Conservation (phyloP, 2,329 filamentous ascomycete genomes). For the Aspergillus vadensis region DNA sequence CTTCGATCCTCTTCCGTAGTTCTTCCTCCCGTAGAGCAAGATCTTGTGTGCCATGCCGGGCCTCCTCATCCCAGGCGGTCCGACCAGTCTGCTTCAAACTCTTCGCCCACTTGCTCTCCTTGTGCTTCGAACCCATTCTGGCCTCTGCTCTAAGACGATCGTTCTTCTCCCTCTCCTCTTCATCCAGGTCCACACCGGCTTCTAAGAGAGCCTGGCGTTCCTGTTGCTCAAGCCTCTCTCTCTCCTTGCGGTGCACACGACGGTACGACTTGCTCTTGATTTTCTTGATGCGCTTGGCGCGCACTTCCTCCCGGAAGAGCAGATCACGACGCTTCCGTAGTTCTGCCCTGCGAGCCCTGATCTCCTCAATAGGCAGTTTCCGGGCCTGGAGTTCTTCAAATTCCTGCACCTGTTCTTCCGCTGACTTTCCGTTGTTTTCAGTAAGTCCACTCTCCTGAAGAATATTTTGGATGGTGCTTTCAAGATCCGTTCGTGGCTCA, state of each 20-base stretch:
- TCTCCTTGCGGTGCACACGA: conserved; percentile 82
- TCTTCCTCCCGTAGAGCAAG: conserved; percentile 83
- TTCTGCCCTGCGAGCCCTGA: conserved; percentile 71
- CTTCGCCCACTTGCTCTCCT: conserved; percentile 92
- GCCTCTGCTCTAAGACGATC: conserved; percentile 80
- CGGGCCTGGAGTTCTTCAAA: conserved; percentile 71
- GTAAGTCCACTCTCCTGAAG: conserved; percentile 83
- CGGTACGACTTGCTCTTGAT: conserved; percentile 98
- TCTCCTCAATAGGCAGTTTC: conserved; percentile 70
- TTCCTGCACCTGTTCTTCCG: conserved; percentile 67
- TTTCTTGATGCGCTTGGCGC: conserved; percentile 92
- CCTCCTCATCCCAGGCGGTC: conserved; percentile 86
- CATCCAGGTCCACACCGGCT: conserved; percentile 61
- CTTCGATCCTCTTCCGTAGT: conserved; percentile 75
- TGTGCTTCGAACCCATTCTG: conserved; percentile 80
- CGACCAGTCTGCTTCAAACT: conserved; percentile 75
- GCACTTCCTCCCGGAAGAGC: conserved; percentile 83
- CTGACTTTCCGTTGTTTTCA: conserved; percentile 58
- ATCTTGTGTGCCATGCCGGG: conserved; percentile 73
- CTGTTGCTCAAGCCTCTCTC: conserved; percentile 59
- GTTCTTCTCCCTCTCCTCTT: conserved; percentile 64
- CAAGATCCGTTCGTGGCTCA: conserved; percentile 75
- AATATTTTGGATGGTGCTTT: conserved; percentile 82
- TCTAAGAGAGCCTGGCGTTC: conserved; percentile 61
- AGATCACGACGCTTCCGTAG: conserved; percentile 80